These are phyloP conservation scores for Serendipita sp. DNA, from an alignment of 768 basidiomycete genomes.

Conservation along the genomic window DNA sequence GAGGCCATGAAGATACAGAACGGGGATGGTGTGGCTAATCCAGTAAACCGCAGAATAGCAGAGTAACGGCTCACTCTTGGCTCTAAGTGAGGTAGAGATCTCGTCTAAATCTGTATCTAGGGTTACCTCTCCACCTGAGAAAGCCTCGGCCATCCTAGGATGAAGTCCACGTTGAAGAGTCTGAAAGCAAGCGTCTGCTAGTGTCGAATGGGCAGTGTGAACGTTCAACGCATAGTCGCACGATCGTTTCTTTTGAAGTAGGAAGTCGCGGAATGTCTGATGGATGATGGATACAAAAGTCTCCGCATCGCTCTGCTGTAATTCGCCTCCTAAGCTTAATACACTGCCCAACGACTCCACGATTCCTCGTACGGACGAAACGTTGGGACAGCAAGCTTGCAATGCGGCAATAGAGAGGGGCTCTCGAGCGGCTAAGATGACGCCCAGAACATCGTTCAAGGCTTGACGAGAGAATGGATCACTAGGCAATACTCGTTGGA, in stretches of 20 bases:
- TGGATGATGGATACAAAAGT: background rate
- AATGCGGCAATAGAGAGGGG: background rate
- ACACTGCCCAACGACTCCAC: background rate
- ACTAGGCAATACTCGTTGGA: background rate
- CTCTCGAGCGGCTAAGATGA: background rate
- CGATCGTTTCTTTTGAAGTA: background rate
- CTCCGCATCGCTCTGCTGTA: background rate
- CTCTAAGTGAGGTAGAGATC: too few relatives aligned
- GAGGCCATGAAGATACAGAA: too few relatives aligned
- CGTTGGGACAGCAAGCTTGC: background rate
- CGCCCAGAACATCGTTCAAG: background rate
- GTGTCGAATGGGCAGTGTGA: background rate
- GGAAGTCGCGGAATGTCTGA: slow-evolving; percentile 1
- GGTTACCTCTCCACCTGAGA: too few relatives aligned
- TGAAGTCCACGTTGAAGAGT: too few relatives aligned
- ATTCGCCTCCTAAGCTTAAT: background rate
- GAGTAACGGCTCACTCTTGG: too few relatives aligned
- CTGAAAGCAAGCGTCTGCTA: background rate
- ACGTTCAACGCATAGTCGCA: background rate
- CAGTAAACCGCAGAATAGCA: too few relatives aligned
- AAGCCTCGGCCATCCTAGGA: too few relatives aligned
- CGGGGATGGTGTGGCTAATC: too few relatives aligned
- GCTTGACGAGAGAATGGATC: background rate
- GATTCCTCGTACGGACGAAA: background rate
- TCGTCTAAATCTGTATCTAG: too few relatives aligned